Evolutionary conservation across 805 yeast genomes (phyloP).

Genomic region (Pichia scutulata): DNA sequence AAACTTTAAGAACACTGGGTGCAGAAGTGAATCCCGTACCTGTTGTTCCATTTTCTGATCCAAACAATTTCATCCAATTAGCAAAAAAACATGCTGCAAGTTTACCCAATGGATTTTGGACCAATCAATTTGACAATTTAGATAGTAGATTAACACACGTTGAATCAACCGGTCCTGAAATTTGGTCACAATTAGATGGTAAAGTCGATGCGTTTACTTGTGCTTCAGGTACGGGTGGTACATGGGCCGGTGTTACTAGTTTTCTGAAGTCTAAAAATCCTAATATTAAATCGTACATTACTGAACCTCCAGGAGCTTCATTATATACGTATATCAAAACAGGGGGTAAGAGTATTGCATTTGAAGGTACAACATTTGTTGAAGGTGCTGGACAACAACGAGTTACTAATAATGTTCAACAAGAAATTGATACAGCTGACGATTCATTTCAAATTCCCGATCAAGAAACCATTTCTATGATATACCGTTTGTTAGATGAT

Average conservation of each 20-base stretch:
- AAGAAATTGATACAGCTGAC: conserved; percentile 66
- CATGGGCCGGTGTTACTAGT: conserved; percentile 79
- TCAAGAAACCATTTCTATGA: conserved; percentile 73
- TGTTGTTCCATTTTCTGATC: conserved; percentile 75
- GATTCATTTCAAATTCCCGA: conserved; percentile 78
- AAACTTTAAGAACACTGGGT: conserved; percentile 66
- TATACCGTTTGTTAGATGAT: conserved; percentile 74
- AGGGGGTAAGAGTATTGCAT: conserved; percentile 57
- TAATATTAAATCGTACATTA: conserved; percentile 56
- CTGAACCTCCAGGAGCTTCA: conserved; percentile 93
- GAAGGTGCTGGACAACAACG: conserved; percentile 97
- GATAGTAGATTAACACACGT: conserved; percentile 87
- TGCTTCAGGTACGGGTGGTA: conserved; percentile 90
- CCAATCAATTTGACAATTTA: conserved; percentile 81
- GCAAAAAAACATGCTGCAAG: conserved; percentile 79
- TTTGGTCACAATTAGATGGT: conserved; percentile 80
- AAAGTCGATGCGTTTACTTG: conserved; percentile 82
- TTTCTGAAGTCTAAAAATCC: conserved; percentile 67
- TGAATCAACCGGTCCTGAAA: conserved; percentile 89
- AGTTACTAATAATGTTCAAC: conserved; percentile 72
- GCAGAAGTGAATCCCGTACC: conserved; percentile 89
- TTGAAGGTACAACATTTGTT: conserved; percentile 80
- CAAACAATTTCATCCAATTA: conserved; percentile 80
- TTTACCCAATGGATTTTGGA: conserved; percentile 80
- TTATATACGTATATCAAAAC: conserved; percentile 70